A percentile compares a stretch with the other conserved stretches of the same genome.
Conservation (phyloP, 164 flowering plant species). For the Vitis rotundifolia region DNA sequence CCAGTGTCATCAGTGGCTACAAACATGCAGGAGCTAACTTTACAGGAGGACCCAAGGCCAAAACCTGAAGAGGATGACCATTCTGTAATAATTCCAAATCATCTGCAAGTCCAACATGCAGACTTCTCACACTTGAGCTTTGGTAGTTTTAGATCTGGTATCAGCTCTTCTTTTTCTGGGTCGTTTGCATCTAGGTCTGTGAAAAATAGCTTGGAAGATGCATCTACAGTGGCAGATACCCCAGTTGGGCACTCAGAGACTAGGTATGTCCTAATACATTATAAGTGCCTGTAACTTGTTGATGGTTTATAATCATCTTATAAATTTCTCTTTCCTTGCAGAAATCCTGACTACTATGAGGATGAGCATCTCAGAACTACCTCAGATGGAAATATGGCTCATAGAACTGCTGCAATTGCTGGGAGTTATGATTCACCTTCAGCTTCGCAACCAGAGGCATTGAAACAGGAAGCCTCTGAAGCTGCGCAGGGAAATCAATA, state of each 20-base stretch:
- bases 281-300: neutral
- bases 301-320: neutral
- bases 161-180: conserved; percentile 50
- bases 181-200: conserved; percentile 45
- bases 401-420: conserved; percentile 42
- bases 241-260: conserved; percentile 50
- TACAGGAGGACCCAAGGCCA: conserved; percentile 44
- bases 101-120: conserved; percentile 79
- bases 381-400: conserved; percentile 49
- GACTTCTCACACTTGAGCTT: conserved; percentile 90
- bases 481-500: conserved; percentile 57
- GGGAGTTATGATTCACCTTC: conserved; percentile 53
- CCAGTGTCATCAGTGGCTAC: conserved; percentile 49
- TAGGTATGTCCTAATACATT: conserved; percentile 44
- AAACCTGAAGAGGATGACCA: conserved; percentile 57
- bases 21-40: conserved; percentile 60
- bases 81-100: conserved; percentile 85
- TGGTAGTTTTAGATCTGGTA: conserved; percentile 89
- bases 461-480: conserved; percentile 61
- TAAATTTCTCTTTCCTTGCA: conserved; percentile 29
- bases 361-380: conserved; percentile 63
- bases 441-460: conserved; percentile 62
- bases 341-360: conserved; percentile 71
- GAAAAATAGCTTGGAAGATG: conserved; percentile 55
- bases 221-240: conserved; percentile 41